Percentiles rank a stretch among this genome's conserved stretches.
Evolutionary conservation across 768 basidiomycete genomes (phyloP).

Genomic region (Boletus coccyginus): DNA sequence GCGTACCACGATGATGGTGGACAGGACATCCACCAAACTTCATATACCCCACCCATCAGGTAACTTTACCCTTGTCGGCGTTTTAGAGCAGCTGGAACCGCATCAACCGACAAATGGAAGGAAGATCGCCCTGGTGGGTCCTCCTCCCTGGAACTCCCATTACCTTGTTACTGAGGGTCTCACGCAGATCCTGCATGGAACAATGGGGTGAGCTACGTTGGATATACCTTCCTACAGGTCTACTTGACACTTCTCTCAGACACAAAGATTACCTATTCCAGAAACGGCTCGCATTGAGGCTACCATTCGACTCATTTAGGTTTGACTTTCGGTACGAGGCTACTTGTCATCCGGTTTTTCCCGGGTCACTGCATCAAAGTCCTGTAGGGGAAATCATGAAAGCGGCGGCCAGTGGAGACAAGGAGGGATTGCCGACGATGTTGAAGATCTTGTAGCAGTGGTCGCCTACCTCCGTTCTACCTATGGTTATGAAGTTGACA

Average conservation of each 20-base stretch:
- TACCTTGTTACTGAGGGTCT: conserved; percentile 14
- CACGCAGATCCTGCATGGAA: conserved; percentile 72
- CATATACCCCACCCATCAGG: conserved; percentile 49
- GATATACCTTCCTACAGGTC: not conserved
- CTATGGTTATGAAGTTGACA: conserved; percentile 66
- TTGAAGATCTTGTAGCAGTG: conserved; percentile 64
- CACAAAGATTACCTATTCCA: conserved; percentile 87
- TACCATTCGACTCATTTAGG: conserved; percentile 79
- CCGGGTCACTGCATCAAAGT: conserved; percentile 2
- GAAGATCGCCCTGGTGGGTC: conserved; percentile 63
- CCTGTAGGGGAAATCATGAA: conserved; percentile 70
- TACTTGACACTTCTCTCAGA: conserved; percentile 36
- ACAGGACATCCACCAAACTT: conserved; percentile 46
- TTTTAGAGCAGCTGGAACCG: conserved; percentile 59
- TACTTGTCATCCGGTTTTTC: not conserved
- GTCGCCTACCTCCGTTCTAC: conserved; percentile 55
- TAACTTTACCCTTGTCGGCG: conserved; percentile 50
- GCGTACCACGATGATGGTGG: conserved; percentile 17
- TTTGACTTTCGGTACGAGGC: conserved; percentile 77
- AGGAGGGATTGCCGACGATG: conserved; percentile 56
- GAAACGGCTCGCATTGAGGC: conserved; percentile 58
- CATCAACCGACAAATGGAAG: conserved; percentile 50
- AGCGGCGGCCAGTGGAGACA: conserved; percentile 65
- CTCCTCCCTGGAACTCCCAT: conserved; percentile 1
- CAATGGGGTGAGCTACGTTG: conserved; percentile 58